Percentiles rank a stretch among this genome's conserved stretches.
Evolutionary conservation across 345 rosid genomes (phyloP).

Genomic region (Bruguiera gymnorhiza): DNA sequence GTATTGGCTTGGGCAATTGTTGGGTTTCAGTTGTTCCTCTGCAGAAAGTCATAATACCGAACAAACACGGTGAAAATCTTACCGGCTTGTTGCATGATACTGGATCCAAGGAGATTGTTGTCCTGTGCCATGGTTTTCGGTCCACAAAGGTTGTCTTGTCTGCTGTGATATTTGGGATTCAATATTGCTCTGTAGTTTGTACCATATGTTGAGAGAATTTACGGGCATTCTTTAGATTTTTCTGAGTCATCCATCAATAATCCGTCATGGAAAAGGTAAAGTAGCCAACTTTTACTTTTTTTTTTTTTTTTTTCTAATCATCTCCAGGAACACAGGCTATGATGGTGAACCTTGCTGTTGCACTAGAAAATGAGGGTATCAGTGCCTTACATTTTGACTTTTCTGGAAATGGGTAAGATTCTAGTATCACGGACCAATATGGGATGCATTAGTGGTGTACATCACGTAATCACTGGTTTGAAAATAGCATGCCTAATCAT

Average conservation of each 20-base stretch:
- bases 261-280: neutral
- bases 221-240: neutral
- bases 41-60: constrained; percentile 14
- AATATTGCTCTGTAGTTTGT: neutral
- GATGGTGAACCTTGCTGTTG: constrained; percentile 26
- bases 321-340: constrained; percentile 7
- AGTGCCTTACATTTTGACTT: constrained; percentile 31
- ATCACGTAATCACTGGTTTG: neutral
- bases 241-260: neutral
- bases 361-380: constrained; percentile 28
- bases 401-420: constrained; percentile 28
- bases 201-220: neutral
- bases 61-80: constrained; percentile 26
- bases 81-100: constrained; percentile 28
- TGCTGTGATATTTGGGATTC: neutral
- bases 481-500: too few species aligned
- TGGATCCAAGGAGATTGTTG: constrained; percentile 25
- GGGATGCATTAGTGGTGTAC: neutral
- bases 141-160: constrained; percentile 18
- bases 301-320: too few species aligned
- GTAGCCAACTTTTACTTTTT: neutral
- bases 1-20: neutral
- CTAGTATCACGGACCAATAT: neutral
- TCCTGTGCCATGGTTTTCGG: constrained; percentile 27
- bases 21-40: constrained; percentile 15